Evolutionary conservation across 208 protist genomes (phyloP).

Genomic region (Leishmania braziliensis): DNA sequence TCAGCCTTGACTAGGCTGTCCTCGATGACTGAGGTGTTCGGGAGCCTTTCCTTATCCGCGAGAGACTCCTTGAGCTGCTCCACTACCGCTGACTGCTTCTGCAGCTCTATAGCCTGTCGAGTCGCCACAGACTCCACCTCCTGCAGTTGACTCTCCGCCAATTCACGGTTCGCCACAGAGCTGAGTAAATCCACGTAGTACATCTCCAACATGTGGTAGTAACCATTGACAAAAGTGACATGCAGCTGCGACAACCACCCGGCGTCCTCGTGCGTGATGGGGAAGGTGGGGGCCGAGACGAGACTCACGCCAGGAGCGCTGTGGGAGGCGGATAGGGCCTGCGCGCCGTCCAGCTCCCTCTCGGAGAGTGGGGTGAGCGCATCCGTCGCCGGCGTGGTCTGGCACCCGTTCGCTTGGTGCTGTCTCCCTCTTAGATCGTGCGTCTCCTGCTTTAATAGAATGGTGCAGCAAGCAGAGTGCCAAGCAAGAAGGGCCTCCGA

Average conservation of each 20-base stretch:
- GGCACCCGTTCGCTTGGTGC: not conserved
- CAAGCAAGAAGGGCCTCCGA: constrained; percentile 25
- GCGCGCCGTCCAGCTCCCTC: not conserved
- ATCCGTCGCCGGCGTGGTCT: not conserved
- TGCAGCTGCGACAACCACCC: constrained; percentile 19
- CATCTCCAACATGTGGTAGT: constrained; percentile 55
- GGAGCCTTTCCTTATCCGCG: constrained; percentile 3
- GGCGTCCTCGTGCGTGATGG: constrained; percentile 2
- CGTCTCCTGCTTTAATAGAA: constrained; percentile 27
- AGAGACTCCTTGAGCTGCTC: constrained; percentile 24
- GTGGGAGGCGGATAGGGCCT: constrained; percentile 1
- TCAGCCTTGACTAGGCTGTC: constrained; percentile 20
- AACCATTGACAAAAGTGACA: constrained; percentile 28
- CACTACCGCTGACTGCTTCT: constrained; percentile 31
- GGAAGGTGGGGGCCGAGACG: constrained; percentile 19
- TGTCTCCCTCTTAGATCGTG: not conserved
- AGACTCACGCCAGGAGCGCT: not conserved
- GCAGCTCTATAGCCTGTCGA: constrained; percentile 38
- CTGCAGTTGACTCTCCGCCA: constrained; percentile 41
- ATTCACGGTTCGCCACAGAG: constrained; percentile 45
- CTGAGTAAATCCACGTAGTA: constrained; percentile 71
- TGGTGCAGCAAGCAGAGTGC: constrained; percentile 37
- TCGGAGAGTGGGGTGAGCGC: not conserved
- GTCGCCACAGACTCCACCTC: constrained; percentile 36
- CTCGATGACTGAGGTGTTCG: not conserved